A percentile compares a stretch with the other conserved stretches of the same genome.
Evolutionary conservation across 2,329 filamentous ascomycete species (phyloP).

Genomic region (Talaromyces sp.): DNA sequence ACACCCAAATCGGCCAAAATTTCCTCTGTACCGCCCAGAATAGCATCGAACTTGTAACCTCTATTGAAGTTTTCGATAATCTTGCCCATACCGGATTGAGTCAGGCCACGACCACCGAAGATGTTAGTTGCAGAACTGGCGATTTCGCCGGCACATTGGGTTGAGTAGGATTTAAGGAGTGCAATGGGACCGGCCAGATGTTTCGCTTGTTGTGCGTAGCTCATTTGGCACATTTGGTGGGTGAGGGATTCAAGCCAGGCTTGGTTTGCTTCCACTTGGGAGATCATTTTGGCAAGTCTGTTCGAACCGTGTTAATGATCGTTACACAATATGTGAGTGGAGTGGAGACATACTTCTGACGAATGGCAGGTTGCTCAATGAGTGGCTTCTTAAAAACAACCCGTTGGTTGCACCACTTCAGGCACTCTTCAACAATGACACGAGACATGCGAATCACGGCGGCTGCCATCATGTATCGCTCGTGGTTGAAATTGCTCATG

Average conservation of each 20-base stretch:
- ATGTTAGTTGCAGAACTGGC: slow-evolving; percentile 82
- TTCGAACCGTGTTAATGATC: slow-evolving; percentile 7
- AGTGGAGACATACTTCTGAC: slow-evolving; percentile 61
- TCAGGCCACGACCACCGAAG: slow-evolving; percentile 77
- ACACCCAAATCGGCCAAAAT: slow-evolving; percentile 78
- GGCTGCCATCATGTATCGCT: slow-evolving; percentile 72
- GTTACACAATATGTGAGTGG: neutral
- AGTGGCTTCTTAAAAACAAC: slow-evolving; percentile 79
- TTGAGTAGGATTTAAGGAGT: slow-evolving; percentile 74
- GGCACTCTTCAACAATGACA: slow-evolving; percentile 72
- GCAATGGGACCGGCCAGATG: slow-evolving; percentile 77
- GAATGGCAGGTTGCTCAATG: slow-evolving; percentile 76
- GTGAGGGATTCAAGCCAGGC: slow-evolving; percentile 81
- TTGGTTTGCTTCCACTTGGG: slow-evolving; percentile 75
- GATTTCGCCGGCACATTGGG: slow-evolving; percentile 74
- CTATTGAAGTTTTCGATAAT: slow-evolving; percentile 81
- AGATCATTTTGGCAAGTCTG: slow-evolving; percentile 81
- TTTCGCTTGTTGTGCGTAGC: slow-evolving; percentile 70
- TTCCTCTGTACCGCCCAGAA: slow-evolving; percentile 78
- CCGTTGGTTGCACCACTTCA: slow-evolving; percentile 86
- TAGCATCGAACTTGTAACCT: slow-evolving; percentile 77
- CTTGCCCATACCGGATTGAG: slow-evolving; percentile 77
- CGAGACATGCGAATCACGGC: slow-evolving; percentile 63
- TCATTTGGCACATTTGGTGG: slow-evolving; percentile 85
- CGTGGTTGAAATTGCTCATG: slow-evolving; percentile 85